These are phyloP conservation scores for Eutrema heterophyllum DNA, from an alignment of 345 rosid genomes.

Conservation along the genomic window DNA sequence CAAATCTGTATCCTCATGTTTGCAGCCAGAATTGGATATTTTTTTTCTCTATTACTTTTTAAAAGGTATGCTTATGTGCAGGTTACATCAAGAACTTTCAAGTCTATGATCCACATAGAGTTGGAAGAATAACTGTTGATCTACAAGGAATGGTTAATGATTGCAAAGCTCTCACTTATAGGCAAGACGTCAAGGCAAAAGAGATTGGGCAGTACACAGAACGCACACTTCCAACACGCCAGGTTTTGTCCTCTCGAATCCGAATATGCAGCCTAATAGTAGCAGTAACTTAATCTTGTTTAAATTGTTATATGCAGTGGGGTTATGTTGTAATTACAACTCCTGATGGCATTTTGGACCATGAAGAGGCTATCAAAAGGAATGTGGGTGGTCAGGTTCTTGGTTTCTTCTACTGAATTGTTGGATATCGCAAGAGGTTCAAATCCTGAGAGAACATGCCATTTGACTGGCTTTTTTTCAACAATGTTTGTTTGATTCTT, in stretches of 20 bases:
- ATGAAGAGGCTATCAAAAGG: slow-evolving; percentile 73
- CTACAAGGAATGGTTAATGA: slow-evolving; percentile 85
- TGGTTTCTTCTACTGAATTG: slow-evolving; percentile 71
- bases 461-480: no score
- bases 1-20: neutral
- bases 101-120: slow-evolving; percentile 78
- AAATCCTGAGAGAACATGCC: no score
- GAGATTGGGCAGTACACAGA: slow-evolving; percentile 57
- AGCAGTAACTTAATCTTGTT: neutral
- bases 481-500: slow-evolving; percentile 14
- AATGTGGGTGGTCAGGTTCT: slow-evolving; percentile 92
- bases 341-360: slow-evolving; percentile 92
- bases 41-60: neutral
- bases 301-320: slow-evolving; percentile 49
- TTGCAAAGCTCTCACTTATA: slow-evolving; percentile 72
- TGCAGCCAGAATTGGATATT: neutral
- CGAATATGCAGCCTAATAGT: neutral
- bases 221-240: slow-evolving; percentile 75
- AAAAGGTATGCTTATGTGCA: slow-evolving; percentile 10
- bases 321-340: slow-evolving; percentile 58
- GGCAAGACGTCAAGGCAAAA: slow-evolving; percentile 84
- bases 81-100: slow-evolving; percentile 73
- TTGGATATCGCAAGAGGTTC: neutral
- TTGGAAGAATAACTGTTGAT: slow-evolving; percentile 80
- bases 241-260: slow-evolving; percentile 37